A percentile compares a stretch with the other conserved stretches of the same genome.
Evolutionary conservation across 192 early-diverging fungal species (phyloP).

Genomic region (Rhizophagus prolifer): DNA sequence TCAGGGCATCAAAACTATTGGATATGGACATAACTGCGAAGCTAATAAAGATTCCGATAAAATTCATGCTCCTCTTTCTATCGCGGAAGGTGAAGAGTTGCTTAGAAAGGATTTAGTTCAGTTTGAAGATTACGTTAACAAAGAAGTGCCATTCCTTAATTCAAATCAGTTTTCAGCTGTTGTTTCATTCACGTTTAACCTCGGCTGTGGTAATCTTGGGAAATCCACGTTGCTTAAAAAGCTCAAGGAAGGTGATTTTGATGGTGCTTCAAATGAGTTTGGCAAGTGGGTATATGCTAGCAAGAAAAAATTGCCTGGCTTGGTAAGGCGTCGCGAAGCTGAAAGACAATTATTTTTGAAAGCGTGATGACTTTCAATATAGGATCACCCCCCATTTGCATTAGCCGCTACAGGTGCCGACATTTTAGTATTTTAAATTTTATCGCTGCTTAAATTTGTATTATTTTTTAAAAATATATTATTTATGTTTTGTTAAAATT

Average conservation of each 20-base stretch:
- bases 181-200: neutral
- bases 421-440: no score
- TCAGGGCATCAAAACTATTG: neutral
- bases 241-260: neutral
- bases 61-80: neutral
- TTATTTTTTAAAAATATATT: no score
- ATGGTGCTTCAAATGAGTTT: neutral
- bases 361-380: no score
- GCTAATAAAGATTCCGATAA: neutral
- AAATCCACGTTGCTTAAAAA: neutral
- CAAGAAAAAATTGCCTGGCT: neutral
- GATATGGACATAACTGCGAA: neutral
- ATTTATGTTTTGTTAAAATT: no score
- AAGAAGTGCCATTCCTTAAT: neutral
- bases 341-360: neutral
- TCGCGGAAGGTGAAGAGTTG: neutral
- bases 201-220: neutral
- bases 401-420: no score
- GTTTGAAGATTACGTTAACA: neutral
- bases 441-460: no score
- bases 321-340: neutral
- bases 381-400: no score
- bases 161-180: neutral
- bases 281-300: neutral
- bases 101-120: neutral